phyloP scores from a whole-genome alignment of 164 flowering plant species.

The Tinospora cordifolia region DNA sequence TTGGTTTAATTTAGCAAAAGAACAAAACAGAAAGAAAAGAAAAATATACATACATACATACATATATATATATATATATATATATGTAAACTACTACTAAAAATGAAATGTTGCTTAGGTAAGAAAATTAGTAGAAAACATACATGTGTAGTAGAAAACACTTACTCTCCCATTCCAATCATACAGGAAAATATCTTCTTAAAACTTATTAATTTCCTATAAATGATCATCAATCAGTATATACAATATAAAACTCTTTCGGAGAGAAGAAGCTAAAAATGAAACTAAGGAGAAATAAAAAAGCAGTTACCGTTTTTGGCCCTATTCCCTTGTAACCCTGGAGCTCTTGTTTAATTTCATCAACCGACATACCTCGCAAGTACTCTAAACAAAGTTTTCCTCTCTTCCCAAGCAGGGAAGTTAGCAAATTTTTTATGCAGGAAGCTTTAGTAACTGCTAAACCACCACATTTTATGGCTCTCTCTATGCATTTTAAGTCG shows the following conservation, averaged over 20 bases:
- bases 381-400: conserved; percentile 83
- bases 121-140: too few species aligned
- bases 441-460: conserved; percentile 74
- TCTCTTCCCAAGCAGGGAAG: conserved; percentile 44
- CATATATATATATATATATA: too few species aligned
- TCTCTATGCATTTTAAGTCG: conserved; percentile 51
- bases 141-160: too few species aligned
- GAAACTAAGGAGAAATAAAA: neutral
- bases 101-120: too few species aligned
- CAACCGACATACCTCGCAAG: conserved; percentile 53
- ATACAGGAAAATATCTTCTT: neutral
- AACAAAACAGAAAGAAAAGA: too few species aligned
- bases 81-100: too few species aligned
- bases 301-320: conserved; percentile 69
- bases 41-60: too few species aligned
- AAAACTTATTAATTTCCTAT: neutral
- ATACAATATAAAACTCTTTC: neutral
- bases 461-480: conserved; percentile 88
- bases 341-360: conserved; percentile 79
- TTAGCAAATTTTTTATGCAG: conserved; percentile 66
- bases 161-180: neutral
- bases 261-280: neutral
- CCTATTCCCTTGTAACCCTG: conserved; percentile 77
- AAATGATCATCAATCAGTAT: too few species aligned
- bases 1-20: too few species aligned